Base-by-base conservation (phyloP, 768 basidiomycete genomes). In the Rhodotorula kratochvilovae region DNA sequence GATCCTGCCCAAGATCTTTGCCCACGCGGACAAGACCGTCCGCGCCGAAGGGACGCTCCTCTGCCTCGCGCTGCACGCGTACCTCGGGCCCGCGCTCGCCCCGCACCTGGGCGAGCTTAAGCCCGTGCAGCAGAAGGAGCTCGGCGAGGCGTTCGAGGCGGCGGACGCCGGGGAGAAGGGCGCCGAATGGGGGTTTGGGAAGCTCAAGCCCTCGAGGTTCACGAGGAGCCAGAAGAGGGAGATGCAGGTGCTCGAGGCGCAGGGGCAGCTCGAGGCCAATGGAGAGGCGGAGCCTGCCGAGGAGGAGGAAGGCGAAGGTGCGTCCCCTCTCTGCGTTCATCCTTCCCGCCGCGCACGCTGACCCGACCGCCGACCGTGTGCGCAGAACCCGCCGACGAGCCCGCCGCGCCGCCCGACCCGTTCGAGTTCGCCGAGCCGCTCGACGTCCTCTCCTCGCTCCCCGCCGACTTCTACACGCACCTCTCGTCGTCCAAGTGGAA, bases 401-500 rank as follows among this genome's bases (percentile, higher is more conserved):
- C 53, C 64, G 68, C 43, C 7, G 59, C 64, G 25, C 45, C 57
- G 0, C 42, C 87, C 17, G 92, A 97, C 82, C 90, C 91, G 27
- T 86, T 87, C 62, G 85, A 86, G 63, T 85, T 92, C 73, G 87
- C 89, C 6, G 91, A 95, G 77, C 87, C 89, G 23, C 87, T 91
- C 51, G 86, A 93, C 78, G 87, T 96, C 66, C 83, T 88, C 31
- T 80, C 86, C 5, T 88, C 89, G 73, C 84, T 97, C 54, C 90
- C 96, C 0, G 79, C 86, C 5, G 87, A 88, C 66, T 83, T 97
- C 70, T 86, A 90, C 68, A 83, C 87, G 5, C 83, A 85, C 61
- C 84, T 99, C 61, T 85, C 87, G 33, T 98, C 96, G 8, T 87
- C 91, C 1, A 97, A 98, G 81, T 99, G 96, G 96, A 98, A 99